These are phyloP conservation scores for Neurospora sp. DNA, from an alignment of 495 filamentous ascomycete species.

Conservation along the genomic window DNA sequence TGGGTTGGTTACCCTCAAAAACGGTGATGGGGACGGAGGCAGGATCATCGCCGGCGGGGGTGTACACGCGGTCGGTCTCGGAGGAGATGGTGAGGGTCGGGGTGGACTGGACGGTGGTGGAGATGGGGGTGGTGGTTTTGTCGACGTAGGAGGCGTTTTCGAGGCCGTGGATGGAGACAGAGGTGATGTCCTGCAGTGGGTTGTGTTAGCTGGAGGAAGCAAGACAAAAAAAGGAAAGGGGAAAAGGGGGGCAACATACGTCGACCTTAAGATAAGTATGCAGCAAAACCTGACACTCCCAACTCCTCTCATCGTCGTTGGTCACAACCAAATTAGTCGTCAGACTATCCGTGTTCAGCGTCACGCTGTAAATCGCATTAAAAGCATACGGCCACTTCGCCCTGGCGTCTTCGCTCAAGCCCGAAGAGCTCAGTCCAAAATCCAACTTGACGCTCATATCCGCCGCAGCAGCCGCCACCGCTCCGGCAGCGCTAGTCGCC, in stretches of 20 bases:
- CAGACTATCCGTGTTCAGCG: conserved; percentile 59
- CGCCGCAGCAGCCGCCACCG: conserved; percentile 22
- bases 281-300: conserved; percentile 84
- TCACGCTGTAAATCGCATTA: conserved; percentile 85
- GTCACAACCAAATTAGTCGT: conserved; percentile 76
- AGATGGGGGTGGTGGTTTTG: conserved; percentile 54
- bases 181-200: conserved; percentile 67
- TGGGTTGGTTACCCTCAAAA: conserved; percentile 10
- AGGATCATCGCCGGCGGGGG: not conserved
- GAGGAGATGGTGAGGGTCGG: conserved; percentile 47
- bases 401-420: conserved; percentile 53
- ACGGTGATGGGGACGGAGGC: conserved; percentile 51
- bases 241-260: conserved; percentile 38
- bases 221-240: not conserved
- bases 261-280: conserved; percentile 81
- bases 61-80: conserved; percentile 69
- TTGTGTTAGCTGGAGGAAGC: not conserved
- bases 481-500: not conserved
- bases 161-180: conserved; percentile 60
- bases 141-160: conserved; percentile 64
- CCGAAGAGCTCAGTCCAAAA: conserved; percentile 64
- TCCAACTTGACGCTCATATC: conserved; percentile 77
- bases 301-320: conserved; percentile 70
- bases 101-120: conserved; percentile 43
- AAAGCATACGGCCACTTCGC: conserved; percentile 75